Base-by-base conservation (phyloP, 257 asterid genomes). In the Solanum virginianum region DNA sequence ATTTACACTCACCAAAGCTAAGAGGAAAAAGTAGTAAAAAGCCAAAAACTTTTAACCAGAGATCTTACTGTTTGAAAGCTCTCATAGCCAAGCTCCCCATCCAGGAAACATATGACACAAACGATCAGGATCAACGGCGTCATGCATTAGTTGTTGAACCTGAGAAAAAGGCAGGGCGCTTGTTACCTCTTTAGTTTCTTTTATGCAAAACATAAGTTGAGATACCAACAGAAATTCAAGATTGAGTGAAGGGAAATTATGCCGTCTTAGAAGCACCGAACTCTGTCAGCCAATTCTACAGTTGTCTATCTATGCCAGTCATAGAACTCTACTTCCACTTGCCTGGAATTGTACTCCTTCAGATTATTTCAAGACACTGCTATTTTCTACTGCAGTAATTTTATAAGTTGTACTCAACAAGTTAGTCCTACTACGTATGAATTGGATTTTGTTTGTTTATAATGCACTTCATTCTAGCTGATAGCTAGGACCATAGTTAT, bases 131-230 rank as follows among this genome's bases (percentile, higher is more conserved):
- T 96, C 99, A 20, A 92, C 93, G 24, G 99, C 98, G 68, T 96
- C 97, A 79, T 96, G 99, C 87, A 96, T 88, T 43, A 96, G 97
- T 88, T 95, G 99, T 89, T 96, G 99, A 89, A 96, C 99, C 99
- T 96, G 53, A 22, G 6, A 79, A 79, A 77, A 26, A 1, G 18
- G 65, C 7, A 26, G 43, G 17, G 4, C 65, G 36, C 49, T 1
- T 75, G 14, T 49, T 53, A 75, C 82, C 82, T 49, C 82, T 49
- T 49, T 24, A 7, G 26, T 16, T 77, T 51, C 26, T 15, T 17
- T 1, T 7, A 51, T 77, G 82, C 26, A 51, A 71, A 5, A 8
- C 20, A 32, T 15, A 16, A 9, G 70, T 45, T 17, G 54, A 8
- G 60, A 4, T 65, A 26, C 24, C 4, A 68, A 18, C 24, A 7